Evolutionary conservation across 2,329 filamentous ascomycete species (phyloP), one percentile per base, ranked within the genome.

Genomic region (Cercospora zeina): DNA sequence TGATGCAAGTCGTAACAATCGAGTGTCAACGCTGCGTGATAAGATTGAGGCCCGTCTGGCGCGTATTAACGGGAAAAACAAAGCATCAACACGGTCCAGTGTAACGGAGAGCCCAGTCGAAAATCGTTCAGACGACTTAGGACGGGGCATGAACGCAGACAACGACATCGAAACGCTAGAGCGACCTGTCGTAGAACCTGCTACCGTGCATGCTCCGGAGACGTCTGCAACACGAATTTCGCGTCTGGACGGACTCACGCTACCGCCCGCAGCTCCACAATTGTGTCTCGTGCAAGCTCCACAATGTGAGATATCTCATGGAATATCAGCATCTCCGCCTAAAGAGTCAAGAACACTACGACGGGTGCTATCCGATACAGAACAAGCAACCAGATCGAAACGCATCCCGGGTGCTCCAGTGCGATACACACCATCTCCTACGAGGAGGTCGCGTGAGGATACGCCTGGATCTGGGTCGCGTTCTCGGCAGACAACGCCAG

Each of bases 11-110:
- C 10, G 42, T 27, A 27, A 34, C 24, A 8, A 53, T 4, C 51
- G 54, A 47, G 36, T 57, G 27, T 68, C 62, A 16, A 64, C 65
- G 45, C 67, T 72, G 45, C 62, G 67, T 5, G 62, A 70, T 31
- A 56, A 68, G 31, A 51, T 75, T 1, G 62, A 72, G 51, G 71
- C 69, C 54, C 68, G 74, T 11, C 59, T 75, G 11, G 69, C 71
- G 21, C 70, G 55, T 53, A 70, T 74, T 19, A 66, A 68, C 1
- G 62, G 69, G 59, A 73, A 70, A 58, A 68, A 42, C 19, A 34
- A 60, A 42, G 16, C 42, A 36, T 60, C 49, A 24, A 57, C 62
- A 53, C 58, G 58, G 24, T 31, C 47, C 2, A 51, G 47, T 14
- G 24, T 33, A 13, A n/a, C 21, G n/a, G 47, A 33, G 27, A 21